phyloP scores from a whole-genome alignment of 352 stramenopile species.

The Phytophthora cactorum region DNA sequence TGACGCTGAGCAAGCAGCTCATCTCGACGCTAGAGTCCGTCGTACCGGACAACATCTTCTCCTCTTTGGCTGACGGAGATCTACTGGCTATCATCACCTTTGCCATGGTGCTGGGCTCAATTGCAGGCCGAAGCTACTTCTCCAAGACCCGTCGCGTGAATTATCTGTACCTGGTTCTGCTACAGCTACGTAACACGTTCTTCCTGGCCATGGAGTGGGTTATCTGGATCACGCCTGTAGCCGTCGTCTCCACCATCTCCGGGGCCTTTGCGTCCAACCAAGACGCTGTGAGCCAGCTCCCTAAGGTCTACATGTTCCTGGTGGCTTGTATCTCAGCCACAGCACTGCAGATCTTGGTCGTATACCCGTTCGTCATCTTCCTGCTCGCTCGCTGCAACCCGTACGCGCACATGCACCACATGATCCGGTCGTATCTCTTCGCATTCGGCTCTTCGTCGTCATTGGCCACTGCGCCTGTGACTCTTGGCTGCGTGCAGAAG shows the following conservation, averaged over 20 bases:
- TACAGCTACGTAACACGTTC: slow-evolving; percentile 78
- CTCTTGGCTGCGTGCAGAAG: slow-evolving; percentile 66
- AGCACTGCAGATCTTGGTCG: slow-evolving; percentile 54
- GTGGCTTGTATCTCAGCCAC: slow-evolving; percentile 45
- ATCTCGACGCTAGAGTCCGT: slow-evolving; percentile 62
- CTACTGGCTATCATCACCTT: slow-evolving; percentile 75
- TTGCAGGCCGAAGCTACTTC: slow-evolving; percentile 65
- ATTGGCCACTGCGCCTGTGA: slow-evolving; percentile 68
- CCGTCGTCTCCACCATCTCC: slow-evolving; percentile 70
- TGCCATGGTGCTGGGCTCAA: slow-evolving; percentile 65
- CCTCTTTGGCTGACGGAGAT: slow-evolving; percentile 50
- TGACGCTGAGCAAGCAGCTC: slow-evolving; percentile 68
- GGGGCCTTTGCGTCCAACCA: slow-evolving; percentile 68
- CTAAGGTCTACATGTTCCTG: slow-evolving; percentile 62
- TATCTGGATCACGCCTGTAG: slow-evolving; percentile 68
- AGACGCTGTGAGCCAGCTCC: slow-evolving; percentile 40
- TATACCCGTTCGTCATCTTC: slow-evolving; percentile 73
- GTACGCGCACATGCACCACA: slow-evolving; percentile 69
- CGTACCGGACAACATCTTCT: slow-evolving; percentile 73
- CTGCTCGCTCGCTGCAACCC: slow-evolving; percentile 68
- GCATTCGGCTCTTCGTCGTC: slow-evolving; percentile 74
- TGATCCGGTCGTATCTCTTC: slow-evolving; percentile 73
- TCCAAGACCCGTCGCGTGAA: slow-evolving; percentile 64
- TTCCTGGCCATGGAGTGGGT: slow-evolving; percentile 76
- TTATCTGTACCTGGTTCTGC: slow-evolving; percentile 68